Conservation (phyloP, 352 stramenopile species). For the Phytophthora pluvialis region DNA sequence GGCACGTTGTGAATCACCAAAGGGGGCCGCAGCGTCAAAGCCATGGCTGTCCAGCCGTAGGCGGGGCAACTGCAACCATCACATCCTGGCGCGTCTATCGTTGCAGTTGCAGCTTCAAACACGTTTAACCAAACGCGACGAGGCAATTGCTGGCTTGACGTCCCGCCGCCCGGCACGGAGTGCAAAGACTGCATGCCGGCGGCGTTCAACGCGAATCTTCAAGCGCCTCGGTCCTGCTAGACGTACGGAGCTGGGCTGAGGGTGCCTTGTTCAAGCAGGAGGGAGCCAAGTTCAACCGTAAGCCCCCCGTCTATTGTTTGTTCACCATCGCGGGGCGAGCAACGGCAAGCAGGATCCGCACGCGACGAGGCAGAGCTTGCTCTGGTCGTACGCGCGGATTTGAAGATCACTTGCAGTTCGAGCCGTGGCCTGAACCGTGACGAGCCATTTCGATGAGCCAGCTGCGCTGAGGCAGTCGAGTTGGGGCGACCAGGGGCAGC, state of each 20-base stretch:
- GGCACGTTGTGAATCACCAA: not conserved
- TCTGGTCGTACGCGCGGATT: conserved; percentile 25
- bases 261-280: conserved; percentile 25
- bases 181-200: conserved; percentile 6
- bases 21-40: conserved; percentile 1
- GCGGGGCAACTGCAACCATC: conserved; percentile 31
- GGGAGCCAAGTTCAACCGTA: conserved; percentile 27
- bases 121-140: conserved; percentile 35
- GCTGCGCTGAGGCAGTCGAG: conserved; percentile 27
- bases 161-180: not conserved
- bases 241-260: conserved; percentile 27
- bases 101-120: conserved; percentile 42
- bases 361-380: conserved; percentile 36
- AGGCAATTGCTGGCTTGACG: conserved; percentile 6
- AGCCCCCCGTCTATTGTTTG: conserved; percentile 35
- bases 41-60: conserved; percentile 11
- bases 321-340: conserved; percentile 24
- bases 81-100: conserved; percentile 35
- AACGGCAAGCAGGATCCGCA: conserved; percentile 29
- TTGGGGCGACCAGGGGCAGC: not conserved
- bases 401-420: conserved; percentile 28
- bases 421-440: conserved; percentile 9
- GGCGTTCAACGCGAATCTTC: conserved; percentile 26
- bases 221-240: conserved; percentile 21
- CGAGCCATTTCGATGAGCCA: conserved; percentile 34